Evolutionary conservation across 371 early-diverging fungal species (phyloP), one percentile per base, ranked within the genome.

Genomic region (Mortierella sp.): DNA sequence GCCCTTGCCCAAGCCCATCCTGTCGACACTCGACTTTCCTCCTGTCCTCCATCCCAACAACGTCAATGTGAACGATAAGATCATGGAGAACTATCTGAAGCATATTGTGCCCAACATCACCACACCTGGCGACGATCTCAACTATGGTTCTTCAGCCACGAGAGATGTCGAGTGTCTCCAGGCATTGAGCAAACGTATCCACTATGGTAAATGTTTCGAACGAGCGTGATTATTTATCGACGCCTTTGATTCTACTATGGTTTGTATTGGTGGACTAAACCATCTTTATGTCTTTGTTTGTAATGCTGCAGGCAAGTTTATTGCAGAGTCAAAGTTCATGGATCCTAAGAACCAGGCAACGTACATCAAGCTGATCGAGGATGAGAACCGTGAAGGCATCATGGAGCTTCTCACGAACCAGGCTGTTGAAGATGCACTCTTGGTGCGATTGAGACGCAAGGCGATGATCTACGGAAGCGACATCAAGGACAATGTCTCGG

Each of bases 311-410:
- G 93, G 95, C 56, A 97, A 97, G 82, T 97, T 94, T 65, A 93
- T 97, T 47, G 97, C 97, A 26, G 99, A 98, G 76, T 91, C 96
- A 28, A 97, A 97, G 80, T 98, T 95, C 81, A 87, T 86, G 69
- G 93, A 93, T 72, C 93, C 94, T 6, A 53, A 63, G 30, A 50
- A 82, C 21, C 93, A 90, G 58, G 86, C 88, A 34, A 83, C 86
- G 61, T 97, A 97, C 72, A 91, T 93, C n/a, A 78, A 81, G n/a
- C 79, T 94, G n/a, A 96, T 97, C 55, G 71, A 87, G 50, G 81
- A 81, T 37, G 79, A 87, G 51, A 95, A 98, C 57, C 79, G 90
- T 23, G 86, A 89, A 21, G 93, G 88, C 6, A 90, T 97, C 60
- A 86, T 92, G 78, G 88, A 91, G 47, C 86, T 96, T 21, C 81